Evolutionary conservation across 495 filamentous ascomycete species (phyloP).

Genomic region (Staphylotrichum longicolle): DNA sequence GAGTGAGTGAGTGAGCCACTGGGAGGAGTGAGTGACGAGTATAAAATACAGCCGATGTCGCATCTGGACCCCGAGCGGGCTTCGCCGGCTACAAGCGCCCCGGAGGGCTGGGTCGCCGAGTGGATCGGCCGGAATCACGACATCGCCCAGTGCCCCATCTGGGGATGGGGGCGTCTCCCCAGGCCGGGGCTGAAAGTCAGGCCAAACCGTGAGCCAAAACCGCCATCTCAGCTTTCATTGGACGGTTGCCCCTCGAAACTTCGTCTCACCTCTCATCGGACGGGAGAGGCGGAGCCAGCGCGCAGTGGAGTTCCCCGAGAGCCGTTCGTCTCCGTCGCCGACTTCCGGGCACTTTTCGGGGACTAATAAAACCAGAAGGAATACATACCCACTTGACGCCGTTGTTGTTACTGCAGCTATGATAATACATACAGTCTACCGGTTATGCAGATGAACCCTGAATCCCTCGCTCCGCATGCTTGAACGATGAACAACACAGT

Average conservation of each 20-base stretch:
- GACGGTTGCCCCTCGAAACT: neutral
- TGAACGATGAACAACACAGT: neutral
- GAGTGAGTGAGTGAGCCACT: too few species aligned
- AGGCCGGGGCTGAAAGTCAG: neutral
- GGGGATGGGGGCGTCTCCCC: neutral
- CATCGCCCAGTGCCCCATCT: neutral
- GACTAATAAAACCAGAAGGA: too few species aligned
- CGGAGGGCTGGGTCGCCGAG: constrained; percentile 1
- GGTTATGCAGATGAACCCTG: neutral
- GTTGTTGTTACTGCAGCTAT: constrained; percentile 5
- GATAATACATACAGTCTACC: constrained; percentile 16
- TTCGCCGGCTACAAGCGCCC: neutral
- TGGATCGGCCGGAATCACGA: constrained; percentile 13
- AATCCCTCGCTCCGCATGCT: neutral
- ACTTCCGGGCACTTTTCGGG: constrained; percentile 3
- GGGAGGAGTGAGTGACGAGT: too few species aligned
- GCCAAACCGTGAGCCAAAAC: too few species aligned
- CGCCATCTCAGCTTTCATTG: neutral
- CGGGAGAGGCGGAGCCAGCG: neutral
- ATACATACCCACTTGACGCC: neutral
- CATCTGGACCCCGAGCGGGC: neutral
- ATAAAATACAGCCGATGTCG: constrained; percentile 13
- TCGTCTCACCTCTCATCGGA: neutral
- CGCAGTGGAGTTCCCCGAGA: constrained; percentile 1
- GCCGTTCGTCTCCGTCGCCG: neutral